A percentile compares a stretch with the other conserved stretches of the same genome.
Conservation (phyloP, 179 eudicot genomes). For the Beta macrorhiza region DNA sequence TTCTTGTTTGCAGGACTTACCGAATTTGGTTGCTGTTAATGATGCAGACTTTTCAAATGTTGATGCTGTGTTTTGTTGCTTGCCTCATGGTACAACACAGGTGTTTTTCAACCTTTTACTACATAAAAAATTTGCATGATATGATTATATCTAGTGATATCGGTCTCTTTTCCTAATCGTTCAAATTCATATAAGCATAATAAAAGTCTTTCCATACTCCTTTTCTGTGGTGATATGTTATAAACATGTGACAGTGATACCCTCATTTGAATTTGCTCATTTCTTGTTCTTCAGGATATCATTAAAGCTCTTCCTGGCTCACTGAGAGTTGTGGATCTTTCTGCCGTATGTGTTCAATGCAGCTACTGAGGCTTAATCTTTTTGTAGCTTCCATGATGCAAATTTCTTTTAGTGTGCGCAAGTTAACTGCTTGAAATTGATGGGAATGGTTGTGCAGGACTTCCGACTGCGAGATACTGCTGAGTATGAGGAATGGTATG, state of each 20-base stretch:
- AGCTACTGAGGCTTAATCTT: background rate
- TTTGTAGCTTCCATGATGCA: background rate
- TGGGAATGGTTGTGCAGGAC: conserved; percentile 53
- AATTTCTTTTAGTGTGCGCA: background rate
- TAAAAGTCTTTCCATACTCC: background rate
- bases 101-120: conserved; percentile 30
- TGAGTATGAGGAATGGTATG: conserved; percentile 94
- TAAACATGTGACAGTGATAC: background rate
- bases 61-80: conserved; percentile 96
- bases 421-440: conserved; percentile 10
- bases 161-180: no score
- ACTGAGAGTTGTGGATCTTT: conserved; percentile 90
- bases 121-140: background rate
- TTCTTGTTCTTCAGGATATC: conserved; percentile 59
- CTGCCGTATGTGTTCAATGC: conserved; percentile 60
- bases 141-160: background rate
- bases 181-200: no score
- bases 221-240: background rate
- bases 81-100: conserved; percentile 98
- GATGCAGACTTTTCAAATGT: conserved; percentile 86
- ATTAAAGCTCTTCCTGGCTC: conserved; percentile 69
- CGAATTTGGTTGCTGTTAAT: conserved; percentile 72
- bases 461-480: conserved; percentile 65
- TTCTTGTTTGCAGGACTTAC: conserved; percentile 56
- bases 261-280: background rate